phyloP scores from a whole-genome alignment of 768 basidiomycete genomes.

The Psilocybe sp. region DNA sequence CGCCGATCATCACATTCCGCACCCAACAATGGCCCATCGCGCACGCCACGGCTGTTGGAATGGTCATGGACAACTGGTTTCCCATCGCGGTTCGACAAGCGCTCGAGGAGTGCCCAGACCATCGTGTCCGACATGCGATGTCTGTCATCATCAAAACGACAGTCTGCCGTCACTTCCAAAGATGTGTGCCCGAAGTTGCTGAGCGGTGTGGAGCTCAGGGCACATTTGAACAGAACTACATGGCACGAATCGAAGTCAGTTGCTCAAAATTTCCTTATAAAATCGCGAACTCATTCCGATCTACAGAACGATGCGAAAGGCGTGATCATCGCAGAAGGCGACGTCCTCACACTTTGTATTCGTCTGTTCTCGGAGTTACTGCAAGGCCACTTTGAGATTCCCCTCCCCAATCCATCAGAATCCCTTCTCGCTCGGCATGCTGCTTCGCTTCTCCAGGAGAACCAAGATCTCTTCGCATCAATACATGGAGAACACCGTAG shows the following conservation, averaged over 20 bases:
- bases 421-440: conserved; percentile 55
- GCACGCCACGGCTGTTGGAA: conserved; percentile 47
- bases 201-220: conserved; percentile 70
- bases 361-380: conserved; percentile 60
- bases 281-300: conserved; percentile 11
- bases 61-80: conserved; percentile 51
- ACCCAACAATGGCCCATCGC: conserved; percentile 64
- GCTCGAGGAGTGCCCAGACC: conserved; percentile 36
- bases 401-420: conserved; percentile 45
- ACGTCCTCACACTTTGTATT: conserved; percentile 49
- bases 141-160: conserved; percentile 57
- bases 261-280: conserved; percentile 1
- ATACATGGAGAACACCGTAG: conserved; percentile 46
- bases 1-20: conserved; percentile 59
- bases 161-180: conserved; percentile 51
- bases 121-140: conserved; percentile 51
- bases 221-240: conserved; percentile 60
- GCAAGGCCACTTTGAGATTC: conserved; percentile 48
- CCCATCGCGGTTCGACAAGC: conserved; percentile 33
- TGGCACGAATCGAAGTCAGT: conserved; percentile 51
- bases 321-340: conserved; percentile 59
- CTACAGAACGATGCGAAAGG: conserved; percentile 48
- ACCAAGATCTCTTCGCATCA: conserved; percentile 32
- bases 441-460: conserved; percentile 43
- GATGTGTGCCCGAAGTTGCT: conserved; percentile 48